Base-by-base conservation (phyloP, 2,329 filamentous ascomycete species). In the Aspergillus sclerotialis region DNA sequence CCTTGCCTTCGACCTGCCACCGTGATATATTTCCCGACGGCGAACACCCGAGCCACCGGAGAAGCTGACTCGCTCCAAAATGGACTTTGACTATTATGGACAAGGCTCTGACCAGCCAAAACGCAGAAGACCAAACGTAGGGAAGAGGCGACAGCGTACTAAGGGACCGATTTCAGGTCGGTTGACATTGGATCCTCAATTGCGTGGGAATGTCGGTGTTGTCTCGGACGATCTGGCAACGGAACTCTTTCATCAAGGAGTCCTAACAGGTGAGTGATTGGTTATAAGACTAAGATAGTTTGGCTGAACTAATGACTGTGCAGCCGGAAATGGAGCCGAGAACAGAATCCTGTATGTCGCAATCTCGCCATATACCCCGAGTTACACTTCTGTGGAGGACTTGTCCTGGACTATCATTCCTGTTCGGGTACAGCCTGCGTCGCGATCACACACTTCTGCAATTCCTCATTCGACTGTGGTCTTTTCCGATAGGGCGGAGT, bases 381-480 rank as follows among this genome's bases (percentile, higher is more conserved):
- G 60, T 27, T 53, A 58, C 29, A 52, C 43, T 33, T 55, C 65
- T 42, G 58, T 68, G 27, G 70, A 83, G 53, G 76, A 79, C 38
- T 75, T 78, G 12, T 72, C 75, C 30, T 98, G 92, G 92, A 87
- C 87, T 6, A 76, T 96, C 32, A 75, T 96, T 21, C 85, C 90
- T 1, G 76, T 94, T 39, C 71, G 72, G 14, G 68, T 71, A 35
- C 66, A 62, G 36, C 59, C 48, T n/a, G 52, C 49, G 42, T 63
- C 60, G 48, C 58, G 54, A 41, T 63, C 63, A 12, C 63, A 68
- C 44, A 79, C 79, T 27, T 70, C 76, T 28, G 72, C 75, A 7
- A 70, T 88, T 28, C 75, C 84, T 12, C 76, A 82, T 44, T 86
- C 84, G 4, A 93, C 85, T 1, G 73, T 95, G 25, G 80, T 89